phyloP scores from a whole-genome alignment of 768 basidiomycete species.

The Lactarius akahatsu region DNA sequence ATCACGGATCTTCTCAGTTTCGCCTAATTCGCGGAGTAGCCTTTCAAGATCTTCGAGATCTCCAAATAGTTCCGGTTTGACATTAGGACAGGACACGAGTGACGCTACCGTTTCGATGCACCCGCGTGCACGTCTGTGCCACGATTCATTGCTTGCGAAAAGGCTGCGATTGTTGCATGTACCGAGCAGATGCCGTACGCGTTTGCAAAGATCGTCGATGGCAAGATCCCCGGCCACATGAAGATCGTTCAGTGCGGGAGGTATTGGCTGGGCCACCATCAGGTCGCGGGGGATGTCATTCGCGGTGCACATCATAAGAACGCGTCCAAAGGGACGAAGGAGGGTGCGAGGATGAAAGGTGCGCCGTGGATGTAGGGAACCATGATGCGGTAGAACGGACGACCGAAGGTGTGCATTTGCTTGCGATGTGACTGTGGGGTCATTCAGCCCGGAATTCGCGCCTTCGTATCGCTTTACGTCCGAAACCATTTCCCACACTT shows the following conservation, averaged over 20 bases:
- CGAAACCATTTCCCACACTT: slow-evolving; percentile 1
- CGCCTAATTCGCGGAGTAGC: slow-evolving; percentile 4
- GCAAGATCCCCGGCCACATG: too few species aligned
- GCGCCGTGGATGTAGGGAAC: background rate
- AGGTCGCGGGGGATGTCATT: background rate
- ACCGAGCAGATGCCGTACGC: too few species aligned
- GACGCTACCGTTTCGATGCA: too few species aligned
- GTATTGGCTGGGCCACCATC: background rate
- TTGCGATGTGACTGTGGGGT: background rate
- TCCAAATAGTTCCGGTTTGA: slow-evolving; percentile 3
- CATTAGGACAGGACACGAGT: too few species aligned
- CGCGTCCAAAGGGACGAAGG: too few species aligned
- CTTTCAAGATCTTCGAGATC: slow-evolving; percentile 2
- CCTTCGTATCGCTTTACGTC: background rate
- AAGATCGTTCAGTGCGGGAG: background rate
- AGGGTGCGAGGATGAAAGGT: too few species aligned
- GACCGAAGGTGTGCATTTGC: background rate
- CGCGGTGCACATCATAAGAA: too few species aligned
- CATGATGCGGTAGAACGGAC: background rate
- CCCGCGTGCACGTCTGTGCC: too few species aligned
- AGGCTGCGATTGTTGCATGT: too few species aligned
- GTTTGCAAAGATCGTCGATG: too few species aligned
- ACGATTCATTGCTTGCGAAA: too few species aligned
- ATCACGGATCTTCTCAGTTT: background rate
- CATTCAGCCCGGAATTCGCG: too few species aligned